A percentile compares a stretch with the other conserved stretches of the same genome.
phyloP scores from a whole-genome alignment of 1,284 basidiomycete genomes.

The Athelia psychrophila region DNA sequence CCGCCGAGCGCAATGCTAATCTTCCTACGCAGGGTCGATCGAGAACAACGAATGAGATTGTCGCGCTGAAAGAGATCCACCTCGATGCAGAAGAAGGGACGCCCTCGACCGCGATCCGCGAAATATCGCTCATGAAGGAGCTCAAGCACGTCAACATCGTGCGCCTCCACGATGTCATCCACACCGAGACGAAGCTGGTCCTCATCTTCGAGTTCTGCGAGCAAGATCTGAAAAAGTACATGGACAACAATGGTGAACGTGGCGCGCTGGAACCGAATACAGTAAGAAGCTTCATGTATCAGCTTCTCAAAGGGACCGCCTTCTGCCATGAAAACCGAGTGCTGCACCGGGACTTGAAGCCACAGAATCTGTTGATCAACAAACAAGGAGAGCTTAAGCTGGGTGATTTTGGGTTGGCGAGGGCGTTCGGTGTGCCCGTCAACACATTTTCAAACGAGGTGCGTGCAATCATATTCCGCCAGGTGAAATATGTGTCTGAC shows the following conservation, averaged over 20 bases:
- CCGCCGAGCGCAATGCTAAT: background rate
- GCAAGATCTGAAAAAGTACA: constrained; percentile 98
- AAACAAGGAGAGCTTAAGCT: constrained; percentile 96
- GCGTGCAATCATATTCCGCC: constrained; percentile 17
- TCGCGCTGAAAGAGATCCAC: constrained; percentile 92
- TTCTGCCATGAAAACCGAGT: constrained; percentile 99
- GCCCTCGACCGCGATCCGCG: constrained; percentile 91
- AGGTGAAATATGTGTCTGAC: constrained; percentile 8
- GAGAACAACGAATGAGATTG: constrained; percentile 86
- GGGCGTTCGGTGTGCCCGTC: constrained; percentile 94
- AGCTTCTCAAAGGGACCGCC: constrained; percentile 95
- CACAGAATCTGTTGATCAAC: constrained; percentile 97
- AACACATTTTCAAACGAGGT: constrained; percentile 97
- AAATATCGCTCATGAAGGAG: constrained; percentile 97
- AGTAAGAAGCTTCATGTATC: constrained; percentile 97
- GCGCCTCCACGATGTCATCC: constrained; percentile 97
- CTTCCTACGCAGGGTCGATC: constrained; percentile 63
- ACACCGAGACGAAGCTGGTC: constrained; percentile 96
- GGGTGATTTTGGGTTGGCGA: constrained; percentile 93
- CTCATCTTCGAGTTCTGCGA: constrained; percentile 99
- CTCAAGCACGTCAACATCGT: constrained; percentile 94
- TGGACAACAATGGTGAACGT: constrained; percentile 97
- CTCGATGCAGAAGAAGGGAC: constrained; percentile 96
- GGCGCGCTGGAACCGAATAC: constrained; percentile 92
- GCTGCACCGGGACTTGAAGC: constrained; percentile 95